These are phyloP conservation scores for Xylaria sp. DNA, from an alignment of 2,329 filamentous ascomycete species.

Conservation along the genomic window DNA sequence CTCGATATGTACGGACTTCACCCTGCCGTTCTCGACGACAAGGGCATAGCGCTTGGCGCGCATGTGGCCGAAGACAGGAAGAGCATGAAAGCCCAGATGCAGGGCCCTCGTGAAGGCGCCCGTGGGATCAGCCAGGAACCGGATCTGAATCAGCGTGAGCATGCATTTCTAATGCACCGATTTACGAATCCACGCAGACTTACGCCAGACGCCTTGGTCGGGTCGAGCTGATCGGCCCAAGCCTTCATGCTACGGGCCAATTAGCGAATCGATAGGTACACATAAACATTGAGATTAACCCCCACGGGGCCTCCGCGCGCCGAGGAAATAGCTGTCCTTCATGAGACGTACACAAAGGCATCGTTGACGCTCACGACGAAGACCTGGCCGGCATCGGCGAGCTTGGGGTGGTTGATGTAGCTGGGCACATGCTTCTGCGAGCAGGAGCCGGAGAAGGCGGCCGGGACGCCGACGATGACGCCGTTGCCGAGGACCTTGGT, in stretches of 20 bases:
- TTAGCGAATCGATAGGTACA: neutral
- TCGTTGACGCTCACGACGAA: slow-evolving; percentile 95
- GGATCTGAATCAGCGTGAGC: slow-evolving; percentile 64
- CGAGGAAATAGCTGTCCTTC: neutral
- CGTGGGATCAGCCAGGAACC: slow-evolving; percentile 84
- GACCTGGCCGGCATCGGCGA: slow-evolving; percentile 80
- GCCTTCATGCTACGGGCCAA: slow-evolving; percentile 82
- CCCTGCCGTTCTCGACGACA: slow-evolving; percentile 81
- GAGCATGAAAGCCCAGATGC: slow-evolving; percentile 81
- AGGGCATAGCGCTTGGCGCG: slow-evolving; percentile 90
- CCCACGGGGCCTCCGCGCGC: neutral
- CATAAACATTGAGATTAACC: neutral
- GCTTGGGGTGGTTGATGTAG: slow-evolving; percentile 79
- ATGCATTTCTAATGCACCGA: neutral
- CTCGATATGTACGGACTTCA: slow-evolving; percentile 81
- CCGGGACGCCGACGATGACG: slow-evolving; percentile 84
- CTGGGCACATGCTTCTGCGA: slow-evolving; percentile 77
- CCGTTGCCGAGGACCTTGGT: slow-evolving; percentile 72
- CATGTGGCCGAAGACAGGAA: slow-evolving; percentile 78
- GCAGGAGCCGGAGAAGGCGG: slow-evolving; percentile 70
- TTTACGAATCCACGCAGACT: slow-evolving; percentile 43
- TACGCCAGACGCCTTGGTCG: slow-evolving; percentile 75
- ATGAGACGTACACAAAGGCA: slow-evolving; percentile 73
- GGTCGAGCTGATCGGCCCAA: slow-evolving; percentile 81
- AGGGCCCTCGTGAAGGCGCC: slow-evolving; percentile 82